Conservation (phyloP, 352 stramenopile species). For the Globisporangium perplexum region DNA sequence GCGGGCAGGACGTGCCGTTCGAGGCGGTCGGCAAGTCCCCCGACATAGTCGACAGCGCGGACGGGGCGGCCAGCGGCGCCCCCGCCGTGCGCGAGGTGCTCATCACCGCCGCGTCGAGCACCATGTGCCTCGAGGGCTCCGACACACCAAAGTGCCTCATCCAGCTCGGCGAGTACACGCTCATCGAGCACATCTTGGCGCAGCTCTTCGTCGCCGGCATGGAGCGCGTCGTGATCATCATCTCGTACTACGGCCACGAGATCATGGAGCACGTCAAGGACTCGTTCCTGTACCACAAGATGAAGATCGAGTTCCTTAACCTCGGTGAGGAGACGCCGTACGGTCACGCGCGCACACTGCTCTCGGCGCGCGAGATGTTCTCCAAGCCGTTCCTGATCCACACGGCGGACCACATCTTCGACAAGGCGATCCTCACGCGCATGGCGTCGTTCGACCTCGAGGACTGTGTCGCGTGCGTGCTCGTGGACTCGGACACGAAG, state of each 20-base stretch:
- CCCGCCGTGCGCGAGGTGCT: conserved; percentile 44
- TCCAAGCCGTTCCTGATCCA: conserved; percentile 80
- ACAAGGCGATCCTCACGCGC: conserved; percentile 66
- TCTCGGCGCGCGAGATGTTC: conserved; percentile 78
- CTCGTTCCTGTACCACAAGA: conserved; percentile 64
- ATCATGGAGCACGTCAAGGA: conserved; percentile 64
- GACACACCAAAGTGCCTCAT: conserved; percentile 70
- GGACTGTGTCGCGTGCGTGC: conserved; percentile 57
- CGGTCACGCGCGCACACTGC: conserved; percentile 62
- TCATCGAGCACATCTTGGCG: conserved; percentile 76
- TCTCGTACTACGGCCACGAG: conserved; percentile 46
- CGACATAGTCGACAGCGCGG: neutral
- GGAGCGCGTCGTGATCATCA: conserved; percentile 73
- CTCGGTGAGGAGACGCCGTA: conserved; percentile 69
- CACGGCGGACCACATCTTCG: conserved; percentile 82
- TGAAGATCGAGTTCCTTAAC: conserved; percentile 84
- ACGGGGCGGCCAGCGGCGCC: neutral
- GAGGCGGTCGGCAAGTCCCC: conserved; percentile 42
- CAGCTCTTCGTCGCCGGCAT: conserved; percentile 71
- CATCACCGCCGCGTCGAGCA: conserved; percentile 55
- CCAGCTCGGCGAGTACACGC: conserved; percentile 58
- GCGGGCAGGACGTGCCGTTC: conserved; percentile 67
- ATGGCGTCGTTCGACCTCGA: conserved; percentile 51
- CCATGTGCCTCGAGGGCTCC: conserved; percentile 42
- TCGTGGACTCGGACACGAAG: conserved; percentile 66